Evolutionary conservation across 2,329 filamentous ascomycete species (phyloP).

Genomic region (Sclerotinia minor): DNA sequence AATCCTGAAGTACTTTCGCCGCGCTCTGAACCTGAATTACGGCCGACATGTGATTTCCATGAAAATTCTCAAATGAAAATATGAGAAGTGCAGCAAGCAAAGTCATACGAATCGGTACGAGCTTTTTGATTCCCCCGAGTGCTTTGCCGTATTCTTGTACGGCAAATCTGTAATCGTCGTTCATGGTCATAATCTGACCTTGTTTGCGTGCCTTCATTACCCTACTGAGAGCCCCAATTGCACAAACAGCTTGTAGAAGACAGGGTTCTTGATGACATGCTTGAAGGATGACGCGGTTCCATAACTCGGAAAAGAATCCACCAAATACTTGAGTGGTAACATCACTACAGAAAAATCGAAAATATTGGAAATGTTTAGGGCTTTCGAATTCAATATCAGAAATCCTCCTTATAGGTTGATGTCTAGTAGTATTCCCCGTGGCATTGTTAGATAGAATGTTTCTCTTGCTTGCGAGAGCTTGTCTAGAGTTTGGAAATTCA

Average conservation of each 20-base stretch:
- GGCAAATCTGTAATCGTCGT: constrained; percentile 23
- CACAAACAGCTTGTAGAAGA: constrained; percentile 19
- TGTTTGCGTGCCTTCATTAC: constrained; percentile 14
- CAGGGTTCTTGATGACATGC: constrained; percentile 17
- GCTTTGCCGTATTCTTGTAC: constrained; percentile 21
- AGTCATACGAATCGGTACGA: constrained; percentile 14
- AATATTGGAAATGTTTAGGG: constrained; percentile 11
- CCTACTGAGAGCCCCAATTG: constrained; percentile 21
- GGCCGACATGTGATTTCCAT: constrained; percentile 12
- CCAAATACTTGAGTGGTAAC: constrained; percentile 11
- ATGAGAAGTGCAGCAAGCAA: constrained; percentile 16
- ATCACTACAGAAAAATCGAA: constrained; percentile 21
- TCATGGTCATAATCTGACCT: not conserved
- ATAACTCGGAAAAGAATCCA: constrained; percentile 17
- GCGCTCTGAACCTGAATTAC: constrained; percentile 18
- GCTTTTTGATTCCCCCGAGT: constrained; percentile 9
- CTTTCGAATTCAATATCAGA: constrained; percentile 15
- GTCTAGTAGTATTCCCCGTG: not conserved
- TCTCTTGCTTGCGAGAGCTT: not conserved
- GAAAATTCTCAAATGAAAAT: constrained; percentile 22
- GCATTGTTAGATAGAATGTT: constrained; percentile 4
- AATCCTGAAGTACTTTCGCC: constrained; percentile 15
- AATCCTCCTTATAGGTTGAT: not conserved
- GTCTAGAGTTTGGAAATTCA: constrained; percentile 4
- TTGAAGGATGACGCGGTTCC: constrained; percentile 16